A percentile compares a stretch with the other conserved stretches of the same genome.
phyloP scores from a whole-genome alignment of 2,329 filamentous ascomycete genomes.

The Pseudocercospora pini-densiflorae region DNA sequence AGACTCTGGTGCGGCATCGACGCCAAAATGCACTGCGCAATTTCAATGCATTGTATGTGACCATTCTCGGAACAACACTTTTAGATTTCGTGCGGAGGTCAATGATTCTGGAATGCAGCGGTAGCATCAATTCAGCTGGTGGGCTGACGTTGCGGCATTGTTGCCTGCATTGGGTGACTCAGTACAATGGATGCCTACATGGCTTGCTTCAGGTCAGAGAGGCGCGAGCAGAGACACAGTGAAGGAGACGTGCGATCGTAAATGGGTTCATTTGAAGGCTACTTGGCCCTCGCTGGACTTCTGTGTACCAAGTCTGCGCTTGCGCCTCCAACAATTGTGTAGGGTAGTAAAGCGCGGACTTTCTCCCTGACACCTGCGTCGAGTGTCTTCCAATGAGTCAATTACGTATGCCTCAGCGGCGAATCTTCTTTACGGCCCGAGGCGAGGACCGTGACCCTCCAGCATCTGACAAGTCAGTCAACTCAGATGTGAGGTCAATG shows the following conservation, averaged over 20 bases:
- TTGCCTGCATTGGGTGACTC: not conserved
- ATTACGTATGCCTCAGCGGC: not conserved
- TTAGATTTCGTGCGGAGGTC: not conserved
- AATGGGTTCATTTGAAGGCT: not conserved
- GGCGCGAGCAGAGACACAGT: too few relatives aligned
- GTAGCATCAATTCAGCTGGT: not conserved
- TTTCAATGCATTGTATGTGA: not conserved
- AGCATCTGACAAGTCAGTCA: not conserved
- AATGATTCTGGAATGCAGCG: not conserved
- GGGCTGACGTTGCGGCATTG: not conserved
- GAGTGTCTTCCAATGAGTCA: not conserved
- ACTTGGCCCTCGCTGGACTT: not conserved
- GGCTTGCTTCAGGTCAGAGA: not conserved
- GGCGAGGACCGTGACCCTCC: not conserved
- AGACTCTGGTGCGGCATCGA: not conserved
- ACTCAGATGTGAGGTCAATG: not conserved
- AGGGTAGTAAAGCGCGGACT: not conserved
- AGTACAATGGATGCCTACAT: not conserved
- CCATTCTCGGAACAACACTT: too few relatives aligned
- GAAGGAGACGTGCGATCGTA: too few relatives aligned
- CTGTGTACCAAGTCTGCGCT: not conserved
- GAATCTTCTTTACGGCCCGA: not conserved
- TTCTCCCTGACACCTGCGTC: not conserved
- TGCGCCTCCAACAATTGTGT: not conserved
- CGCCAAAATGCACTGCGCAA: not conserved